A percentile compares a stretch with the other conserved stretches of the same genome.
phyloP scores from a whole-genome alignment of 164 flowering plant genomes.

The Akebia trifoliata region DNA sequence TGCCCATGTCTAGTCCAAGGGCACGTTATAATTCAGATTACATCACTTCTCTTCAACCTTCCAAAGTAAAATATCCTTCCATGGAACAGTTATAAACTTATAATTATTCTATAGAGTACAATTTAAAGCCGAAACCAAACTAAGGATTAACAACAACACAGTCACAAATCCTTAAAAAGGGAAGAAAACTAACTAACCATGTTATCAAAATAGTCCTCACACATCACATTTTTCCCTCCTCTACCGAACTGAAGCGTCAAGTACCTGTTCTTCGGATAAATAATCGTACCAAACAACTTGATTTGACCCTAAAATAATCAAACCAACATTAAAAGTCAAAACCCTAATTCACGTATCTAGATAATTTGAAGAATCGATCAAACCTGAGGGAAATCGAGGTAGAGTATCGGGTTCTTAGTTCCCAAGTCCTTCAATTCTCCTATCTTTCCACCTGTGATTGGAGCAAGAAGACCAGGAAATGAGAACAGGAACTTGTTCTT shows the following conservation, averaged over 20 bases:
- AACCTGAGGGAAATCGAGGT: conserved; percentile 91
- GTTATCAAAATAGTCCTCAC: conserved; percentile 85
- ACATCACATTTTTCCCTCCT: conserved; percentile 77
- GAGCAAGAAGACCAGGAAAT: conserved; percentile 79
- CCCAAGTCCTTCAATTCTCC: conserved; percentile 82
- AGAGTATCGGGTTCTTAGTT: conserved; percentile 77
- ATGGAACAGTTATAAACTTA: too few species aligned
- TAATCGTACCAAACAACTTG: conserved; percentile 93
- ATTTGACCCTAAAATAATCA: conserved; percentile 55
- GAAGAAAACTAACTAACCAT: conserved; percentile 49
- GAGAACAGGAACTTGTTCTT: conserved; percentile 82
- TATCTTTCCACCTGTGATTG: conserved; percentile 70
- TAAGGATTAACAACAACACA: too few species aligned
- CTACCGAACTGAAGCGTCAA: conserved; percentile 77
- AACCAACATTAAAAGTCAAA: background rate
- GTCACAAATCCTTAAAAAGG: background rate
- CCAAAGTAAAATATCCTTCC: too few species aligned
- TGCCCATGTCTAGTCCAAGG: too few species aligned
- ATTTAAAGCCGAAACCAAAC: too few species aligned
- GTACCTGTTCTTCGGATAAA: conserved; percentile 82
- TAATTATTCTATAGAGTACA: too few species aligned
- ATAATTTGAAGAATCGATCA: background rate
- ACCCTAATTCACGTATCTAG: background rate
- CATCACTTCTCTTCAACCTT: too few species aligned
- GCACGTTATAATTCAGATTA: too few species aligned